phyloP scores from a whole-genome alignment of 177 flowering plant species.

The Vitis hybrid region DNA sequence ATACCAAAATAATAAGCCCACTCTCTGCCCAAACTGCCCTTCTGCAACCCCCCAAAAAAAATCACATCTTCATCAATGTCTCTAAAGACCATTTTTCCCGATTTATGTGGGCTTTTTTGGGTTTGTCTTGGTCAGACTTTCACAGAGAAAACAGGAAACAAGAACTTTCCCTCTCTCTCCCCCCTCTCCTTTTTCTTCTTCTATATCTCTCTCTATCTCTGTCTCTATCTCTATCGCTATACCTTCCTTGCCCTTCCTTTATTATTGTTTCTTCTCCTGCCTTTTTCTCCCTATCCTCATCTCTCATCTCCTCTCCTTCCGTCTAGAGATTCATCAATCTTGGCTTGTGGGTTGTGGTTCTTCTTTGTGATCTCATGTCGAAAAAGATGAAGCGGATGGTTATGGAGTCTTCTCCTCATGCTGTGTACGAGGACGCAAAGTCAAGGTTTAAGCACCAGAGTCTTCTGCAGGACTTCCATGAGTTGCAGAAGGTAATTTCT shows the following conservation, averaged over 20 bases:
- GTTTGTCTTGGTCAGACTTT: constrained; percentile 60
- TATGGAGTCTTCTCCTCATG: constrained; percentile 26
- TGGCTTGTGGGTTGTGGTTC: constrained; percentile 4
- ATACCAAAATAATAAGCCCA: background rate
- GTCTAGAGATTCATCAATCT: constrained; percentile 7
- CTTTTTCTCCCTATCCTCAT: background rate
- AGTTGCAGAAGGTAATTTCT: constrained; percentile 47
- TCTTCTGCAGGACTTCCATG: constrained; percentile 58
- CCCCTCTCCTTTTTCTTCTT: constrained; percentile 4
- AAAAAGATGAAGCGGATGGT: constrained; percentile 56
- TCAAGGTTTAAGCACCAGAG: constrained; percentile 49
- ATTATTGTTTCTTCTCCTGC: background rate
- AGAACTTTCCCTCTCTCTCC: constrained; percentile 29
- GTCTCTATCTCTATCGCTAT: constrained; percentile 9
- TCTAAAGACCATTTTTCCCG: constrained; percentile 29
- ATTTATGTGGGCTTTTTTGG: constrained; percentile 53
- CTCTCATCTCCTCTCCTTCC: background rate
- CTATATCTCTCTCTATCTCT: constrained; percentile 7
- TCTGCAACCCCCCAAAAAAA: constrained; percentile 37
- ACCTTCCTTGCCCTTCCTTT: constrained; percentile 7
- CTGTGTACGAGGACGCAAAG: constrained; percentile 41
- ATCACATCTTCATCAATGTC: constrained; percentile 40
- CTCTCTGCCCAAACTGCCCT: constrained; percentile 33
- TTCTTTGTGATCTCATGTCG: constrained; percentile 26
- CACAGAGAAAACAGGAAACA: constrained; percentile 61